Base-by-base conservation (phyloP, 345 rosid species). In the Streptanthus diversifolius region DNA sequence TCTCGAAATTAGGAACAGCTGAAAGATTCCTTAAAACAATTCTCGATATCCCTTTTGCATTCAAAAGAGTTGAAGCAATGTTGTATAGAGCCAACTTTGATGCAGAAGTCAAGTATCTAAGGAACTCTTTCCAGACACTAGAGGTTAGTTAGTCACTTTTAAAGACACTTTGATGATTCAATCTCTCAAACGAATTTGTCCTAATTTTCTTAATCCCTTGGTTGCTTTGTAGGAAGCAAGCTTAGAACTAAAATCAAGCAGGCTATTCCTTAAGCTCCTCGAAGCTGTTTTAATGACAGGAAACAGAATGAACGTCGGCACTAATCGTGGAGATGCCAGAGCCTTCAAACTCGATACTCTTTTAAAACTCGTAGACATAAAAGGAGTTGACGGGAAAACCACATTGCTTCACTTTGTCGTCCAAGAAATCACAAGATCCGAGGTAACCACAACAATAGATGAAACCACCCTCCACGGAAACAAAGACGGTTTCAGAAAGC, bases 291-390 rank as follows among this genome's bases (percentile, higher is more conserved):
- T 95, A 44, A 87, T 88, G 83, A 87, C 96, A 14, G 99, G 97
- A 54, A 95, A 95, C 71, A 80, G 96, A 64, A 91, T 95, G 96
- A 95, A 95, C 68, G 95, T 91, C 66, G 99, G 97, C 55, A 95
- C 99, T 14, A 91, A 89, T 62, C 96, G 99, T 0, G 99, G 99
- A 33, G 99, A 89, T 71, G 99, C 99, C 43, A 91, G 79, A 82
- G 86, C 97, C 57, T 95, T 95, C 78, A 95, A 91, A 79, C 97
- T 95, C n/a, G 97, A 95, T n/a, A 91, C 96, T 8, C 97, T 95
- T 51, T 64, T 95, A 65, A 95, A 95, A 82, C 96, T 91, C n/a
- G 97, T 88, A 39, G 99, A 95, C 78, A 81, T 95, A 75, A 91
- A 95, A 81, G 97, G 96, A 58, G 84, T 93, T 3, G 99, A 95